These are phyloP conservation scores for Tolypocladium capitatum DNA, from an alignment of 2,329 filamentous ascomycete genomes.

Conservation along the genomic window DNA sequence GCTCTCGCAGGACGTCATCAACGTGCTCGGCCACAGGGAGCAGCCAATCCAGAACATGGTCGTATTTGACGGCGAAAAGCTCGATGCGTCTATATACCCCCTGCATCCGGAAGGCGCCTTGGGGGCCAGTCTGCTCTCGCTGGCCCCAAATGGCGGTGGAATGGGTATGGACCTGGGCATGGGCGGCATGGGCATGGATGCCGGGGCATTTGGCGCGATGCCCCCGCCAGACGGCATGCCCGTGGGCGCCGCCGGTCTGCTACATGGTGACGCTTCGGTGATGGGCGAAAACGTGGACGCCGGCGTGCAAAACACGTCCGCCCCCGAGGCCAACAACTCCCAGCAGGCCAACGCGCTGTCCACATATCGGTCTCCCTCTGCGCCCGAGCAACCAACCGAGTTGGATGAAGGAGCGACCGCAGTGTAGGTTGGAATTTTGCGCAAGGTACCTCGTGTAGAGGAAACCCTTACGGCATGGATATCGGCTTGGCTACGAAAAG, in stretches of 20 bases:
- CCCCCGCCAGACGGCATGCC: constrained; percentile 1
- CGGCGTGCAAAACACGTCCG: not conserved
- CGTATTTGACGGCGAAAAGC: constrained; percentile 75
- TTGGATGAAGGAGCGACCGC: not conserved
- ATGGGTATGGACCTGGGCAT: constrained; percentile 12
- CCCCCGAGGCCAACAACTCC: not conserved
- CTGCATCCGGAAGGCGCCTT: constrained; percentile 57
- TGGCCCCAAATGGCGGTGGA: constrained; percentile 11
- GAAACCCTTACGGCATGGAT: not conserved
- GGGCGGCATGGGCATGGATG: constrained; percentile 8
- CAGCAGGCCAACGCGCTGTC: not conserved
- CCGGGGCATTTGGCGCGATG: not conserved
- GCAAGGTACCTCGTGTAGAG: not conserved
- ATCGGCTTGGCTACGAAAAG: not conserved
- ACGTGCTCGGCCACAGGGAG: constrained; percentile 79
- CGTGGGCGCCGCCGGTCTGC: not conserved
- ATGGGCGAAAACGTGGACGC: not conserved
- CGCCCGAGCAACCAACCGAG: not conserved
- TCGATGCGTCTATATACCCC: constrained; percentile 67
- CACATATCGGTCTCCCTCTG: not conserved
- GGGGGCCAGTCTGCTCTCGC: constrained; percentile 33
- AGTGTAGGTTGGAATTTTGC: not conserved
- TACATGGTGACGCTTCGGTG: not conserved
- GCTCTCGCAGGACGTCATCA: constrained; percentile 93
- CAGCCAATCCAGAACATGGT: constrained; percentile 94